Conservation (phyloP, 495 filamentous ascomycete genomes). For the Friedmanniomyces endolithicus region DNA sequence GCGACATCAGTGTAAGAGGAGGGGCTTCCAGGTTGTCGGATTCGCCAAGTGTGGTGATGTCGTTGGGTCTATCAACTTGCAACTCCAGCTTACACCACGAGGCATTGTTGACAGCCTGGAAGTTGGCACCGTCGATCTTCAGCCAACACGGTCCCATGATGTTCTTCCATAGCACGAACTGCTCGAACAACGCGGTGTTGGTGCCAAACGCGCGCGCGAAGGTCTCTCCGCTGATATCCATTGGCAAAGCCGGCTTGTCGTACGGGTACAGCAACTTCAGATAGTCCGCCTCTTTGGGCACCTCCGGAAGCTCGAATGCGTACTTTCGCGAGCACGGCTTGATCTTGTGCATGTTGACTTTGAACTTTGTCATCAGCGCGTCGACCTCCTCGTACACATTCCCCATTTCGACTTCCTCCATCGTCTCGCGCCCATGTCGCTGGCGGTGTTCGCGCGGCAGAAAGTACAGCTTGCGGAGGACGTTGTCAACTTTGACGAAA, state of each 20-base stretch:
- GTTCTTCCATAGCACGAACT: slow-evolving; percentile 95
- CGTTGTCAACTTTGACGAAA: slow-evolving; percentile 92
- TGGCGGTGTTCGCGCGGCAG: slow-evolving; percentile 63
- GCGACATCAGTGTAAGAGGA: slow-evolving; percentile 84
- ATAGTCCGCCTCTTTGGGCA: slow-evolving; percentile 83
- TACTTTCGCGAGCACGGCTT: slow-evolving; percentile 84
- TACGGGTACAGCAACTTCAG: slow-evolving; percentile 92
- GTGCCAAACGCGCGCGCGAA: slow-evolving; percentile 92
- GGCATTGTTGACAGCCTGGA: slow-evolving; percentile 71
- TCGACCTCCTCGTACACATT: slow-evolving; percentile 86
- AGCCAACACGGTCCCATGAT: slow-evolving; percentile 99
- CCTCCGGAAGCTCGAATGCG: slow-evolving; percentile 78
- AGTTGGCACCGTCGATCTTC: slow-evolving; percentile 71
- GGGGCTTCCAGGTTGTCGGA: slow-evolving; percentile 68
- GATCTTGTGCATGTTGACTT: slow-evolving; percentile 81
- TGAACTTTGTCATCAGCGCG: slow-evolving; percentile 66
- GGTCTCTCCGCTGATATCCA: slow-evolving; percentile 68
- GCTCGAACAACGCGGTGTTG: slow-evolving; percentile 88
- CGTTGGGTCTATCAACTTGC: slow-evolving; percentile 60
- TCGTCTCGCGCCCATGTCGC: slow-evolving; percentile 53
- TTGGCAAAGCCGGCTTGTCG: slow-evolving; percentile 54
- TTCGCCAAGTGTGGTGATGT: slow-evolving; percentile 56
- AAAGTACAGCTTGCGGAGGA: slow-evolving; percentile 85
- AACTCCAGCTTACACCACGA: slow-evolving; percentile 97
- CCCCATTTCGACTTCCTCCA: slow-evolving; percentile 74